Evolutionary conservation across 768 basidiomycete genomes (phyloP).

Genomic region (Lactifluus echinatus): DNA sequence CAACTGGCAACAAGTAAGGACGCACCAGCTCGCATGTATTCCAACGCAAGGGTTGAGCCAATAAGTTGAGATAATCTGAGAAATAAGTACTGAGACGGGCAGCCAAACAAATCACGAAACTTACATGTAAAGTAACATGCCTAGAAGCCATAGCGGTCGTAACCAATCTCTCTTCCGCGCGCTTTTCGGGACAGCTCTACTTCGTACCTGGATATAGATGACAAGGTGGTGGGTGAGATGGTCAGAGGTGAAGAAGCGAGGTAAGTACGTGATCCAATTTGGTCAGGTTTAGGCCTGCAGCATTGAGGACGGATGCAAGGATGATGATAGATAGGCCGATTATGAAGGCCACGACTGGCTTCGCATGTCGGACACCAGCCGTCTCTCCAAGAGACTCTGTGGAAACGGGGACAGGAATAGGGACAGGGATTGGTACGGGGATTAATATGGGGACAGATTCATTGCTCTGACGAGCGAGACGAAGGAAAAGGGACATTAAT

Average conservation of each 20-base stretch:
- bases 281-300: conserved; percentile 88
- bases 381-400: neutral
- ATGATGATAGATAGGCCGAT: conserved; percentile 83
- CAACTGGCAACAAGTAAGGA: conserved; percentile 9
- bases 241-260: neutral
- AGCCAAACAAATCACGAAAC: conserved; percentile 22
- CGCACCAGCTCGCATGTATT: conserved; percentile 79
- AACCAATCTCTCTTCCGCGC: conserved; percentile 69
- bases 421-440: neutral
- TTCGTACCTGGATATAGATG: conserved; percentile 46
- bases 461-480: conserved; percentile 8
- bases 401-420: neutral
- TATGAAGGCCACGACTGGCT: conserved; percentile 62
- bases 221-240: neutral
- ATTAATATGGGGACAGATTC: neutral
- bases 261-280: conserved; percentile 74
- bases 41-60: conserved; percentile 78
- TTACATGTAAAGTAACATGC: conserved; percentile 91
- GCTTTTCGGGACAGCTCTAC: conserved; percentile 65
- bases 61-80: conserved; percentile 73
- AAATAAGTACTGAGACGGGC: conserved; percentile 6
- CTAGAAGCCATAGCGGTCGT: conserved; percentile 82
- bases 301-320: conserved; percentile 77
- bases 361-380: conserved; percentile 32
- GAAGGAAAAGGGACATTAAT: conserved; percentile 5